Evolutionary conservation across 2,329 filamentous ascomycete species (phyloP).

Genomic region (Xylariaceae sp.): DNA sequence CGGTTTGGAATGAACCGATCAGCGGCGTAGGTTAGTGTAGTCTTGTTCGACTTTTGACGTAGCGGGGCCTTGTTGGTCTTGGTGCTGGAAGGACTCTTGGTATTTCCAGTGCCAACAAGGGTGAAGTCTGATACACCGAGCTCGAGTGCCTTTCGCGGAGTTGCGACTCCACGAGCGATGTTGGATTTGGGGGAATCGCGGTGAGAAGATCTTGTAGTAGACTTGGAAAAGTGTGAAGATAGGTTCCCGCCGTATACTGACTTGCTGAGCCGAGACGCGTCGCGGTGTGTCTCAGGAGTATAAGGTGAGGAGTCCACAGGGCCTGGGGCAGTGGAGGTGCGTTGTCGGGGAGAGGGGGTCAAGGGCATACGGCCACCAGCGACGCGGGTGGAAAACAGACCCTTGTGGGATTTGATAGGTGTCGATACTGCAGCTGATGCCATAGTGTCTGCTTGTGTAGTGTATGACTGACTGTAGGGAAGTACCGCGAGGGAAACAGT

Average conservation of each 20-base stretch:
- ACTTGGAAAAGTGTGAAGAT: slow-evolving; percentile 72
- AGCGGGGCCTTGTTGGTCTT: slow-evolving; percentile 54
- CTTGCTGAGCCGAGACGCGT: slow-evolving; percentile 53
- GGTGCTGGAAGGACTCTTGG: slow-evolving; percentile 52
- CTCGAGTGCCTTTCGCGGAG: slow-evolving; percentile 78
- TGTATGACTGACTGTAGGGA: slow-evolving; percentile 38
- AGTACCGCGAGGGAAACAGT: slow-evolving; percentile 34
- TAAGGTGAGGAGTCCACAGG: slow-evolving; percentile 66
- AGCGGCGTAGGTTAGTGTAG: slow-evolving; percentile 71
- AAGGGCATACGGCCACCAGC: slow-evolving; percentile 92
- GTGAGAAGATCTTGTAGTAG: slow-evolving; percentile 60
- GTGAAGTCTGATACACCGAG: slow-evolving; percentile 90
- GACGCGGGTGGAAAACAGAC: slow-evolving; percentile 86
- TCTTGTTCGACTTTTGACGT: slow-evolving; percentile 62
- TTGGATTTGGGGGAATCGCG: slow-evolving; percentile 95
- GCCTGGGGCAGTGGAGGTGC: slow-evolving; percentile 48
- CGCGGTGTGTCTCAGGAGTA: slow-evolving; percentile 63
- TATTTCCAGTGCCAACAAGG: slow-evolving; percentile 73
- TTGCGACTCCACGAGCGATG: slow-evolving; percentile 70
- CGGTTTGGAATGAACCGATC: slow-evolving; percentile 98
- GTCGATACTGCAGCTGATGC: slow-evolving; percentile 80
- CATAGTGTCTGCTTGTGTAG: slow-evolving; percentile 52
- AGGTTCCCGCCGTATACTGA: slow-evolving; percentile 79
- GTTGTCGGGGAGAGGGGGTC: slow-evolving; percentile 78
- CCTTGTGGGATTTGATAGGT: slow-evolving; percentile 90